Percentiles rank a stretch among this genome's conserved stretches.
Conservation (phyloP, 2,329 filamentous ascomycete species). For the Pezicula radicicola region DNA sequence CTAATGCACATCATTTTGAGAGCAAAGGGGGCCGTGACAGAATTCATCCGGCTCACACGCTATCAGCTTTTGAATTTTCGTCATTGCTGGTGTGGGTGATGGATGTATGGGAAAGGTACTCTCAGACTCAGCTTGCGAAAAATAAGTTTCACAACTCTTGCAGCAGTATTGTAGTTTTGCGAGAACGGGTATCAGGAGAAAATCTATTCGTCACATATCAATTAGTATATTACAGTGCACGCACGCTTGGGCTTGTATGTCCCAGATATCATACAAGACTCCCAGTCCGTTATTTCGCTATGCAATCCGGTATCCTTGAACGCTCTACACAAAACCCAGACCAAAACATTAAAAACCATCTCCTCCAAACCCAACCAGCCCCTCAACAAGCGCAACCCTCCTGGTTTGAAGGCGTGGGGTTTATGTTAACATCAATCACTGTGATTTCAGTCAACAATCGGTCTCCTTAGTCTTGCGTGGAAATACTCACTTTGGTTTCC, state of each 20-base stretch:
- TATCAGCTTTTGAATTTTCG: too few relatives aligned
- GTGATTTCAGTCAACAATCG: constrained; percentile 22
- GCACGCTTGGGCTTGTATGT: neutral
- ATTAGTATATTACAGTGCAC: constrained; percentile 13
- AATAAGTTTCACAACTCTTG: too few relatives aligned
- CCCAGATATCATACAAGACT: constrained; percentile 29
- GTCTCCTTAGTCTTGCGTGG: neutral
- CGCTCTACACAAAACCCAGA: constrained; percentile 13
- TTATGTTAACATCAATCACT: constrained; percentile 96
- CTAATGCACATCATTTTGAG: neutral
- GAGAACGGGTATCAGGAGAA: neutral
- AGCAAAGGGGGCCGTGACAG: neutral
- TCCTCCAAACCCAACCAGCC: neutral
- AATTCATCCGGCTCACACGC: too few relatives aligned
- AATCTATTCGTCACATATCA: neutral
- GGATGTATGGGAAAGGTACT: too few relatives aligned
- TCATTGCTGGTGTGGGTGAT: too few relatives aligned
- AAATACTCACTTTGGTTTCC: constrained; percentile 71
- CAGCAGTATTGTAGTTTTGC: neutral
- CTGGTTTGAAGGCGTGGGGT: constrained; percentile 64
- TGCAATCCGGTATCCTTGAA: constrained; percentile 20
- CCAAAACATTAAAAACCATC: constrained; percentile 16
- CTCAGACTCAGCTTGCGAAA: too few relatives aligned
- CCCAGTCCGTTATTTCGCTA: constrained; percentile 25
- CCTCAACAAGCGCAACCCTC: constrained; percentile 68